A percentile compares a stretch with the other conserved stretches of the same genome.
Conservation (phyloP, 148 eudicot genomes). For the Spergularia marina region DNA sequence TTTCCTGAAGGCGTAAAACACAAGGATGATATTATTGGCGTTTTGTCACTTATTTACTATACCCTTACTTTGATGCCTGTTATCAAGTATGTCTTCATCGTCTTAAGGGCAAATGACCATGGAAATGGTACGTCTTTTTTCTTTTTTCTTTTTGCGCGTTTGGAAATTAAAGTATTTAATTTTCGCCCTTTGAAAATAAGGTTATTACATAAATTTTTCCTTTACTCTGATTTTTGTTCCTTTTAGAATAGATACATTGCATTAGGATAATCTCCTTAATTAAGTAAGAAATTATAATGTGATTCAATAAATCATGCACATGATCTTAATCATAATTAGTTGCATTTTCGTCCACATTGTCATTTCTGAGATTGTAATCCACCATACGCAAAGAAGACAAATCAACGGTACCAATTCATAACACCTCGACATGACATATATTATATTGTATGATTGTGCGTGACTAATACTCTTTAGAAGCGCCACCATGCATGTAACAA, state of each 20-base stretch:
- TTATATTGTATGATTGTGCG: too few species aligned
- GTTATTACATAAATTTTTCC: neutral
- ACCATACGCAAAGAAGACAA: too few species aligned
- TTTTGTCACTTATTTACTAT: conserved; percentile 36
- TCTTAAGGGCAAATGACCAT: conserved; percentile 37
- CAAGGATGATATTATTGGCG: conserved; percentile 34
- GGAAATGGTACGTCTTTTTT: conserved; percentile 34
- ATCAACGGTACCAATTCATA: too few species aligned
- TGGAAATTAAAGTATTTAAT: neutral
- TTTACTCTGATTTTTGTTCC: too few species aligned
- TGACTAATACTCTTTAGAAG: too few species aligned
- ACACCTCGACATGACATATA: too few species aligned
- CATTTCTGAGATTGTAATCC: too few species aligned
- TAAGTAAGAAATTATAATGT: neutral
- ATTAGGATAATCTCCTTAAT: neutral
- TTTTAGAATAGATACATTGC: neutral
- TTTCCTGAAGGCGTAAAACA: conserved; percentile 33
- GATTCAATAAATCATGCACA: neutral
- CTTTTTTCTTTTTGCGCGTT: neutral
- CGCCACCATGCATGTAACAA: too few species aligned
- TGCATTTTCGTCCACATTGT: too few species aligned
- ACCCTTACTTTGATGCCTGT: conserved; percentile 37
- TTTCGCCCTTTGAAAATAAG: neutral
- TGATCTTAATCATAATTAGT: too few species aligned
- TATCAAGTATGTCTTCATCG: conserved; percentile 39